Conservation (phyloP, 306 rosid species). For the Pterocarpus santalinus region DNA sequence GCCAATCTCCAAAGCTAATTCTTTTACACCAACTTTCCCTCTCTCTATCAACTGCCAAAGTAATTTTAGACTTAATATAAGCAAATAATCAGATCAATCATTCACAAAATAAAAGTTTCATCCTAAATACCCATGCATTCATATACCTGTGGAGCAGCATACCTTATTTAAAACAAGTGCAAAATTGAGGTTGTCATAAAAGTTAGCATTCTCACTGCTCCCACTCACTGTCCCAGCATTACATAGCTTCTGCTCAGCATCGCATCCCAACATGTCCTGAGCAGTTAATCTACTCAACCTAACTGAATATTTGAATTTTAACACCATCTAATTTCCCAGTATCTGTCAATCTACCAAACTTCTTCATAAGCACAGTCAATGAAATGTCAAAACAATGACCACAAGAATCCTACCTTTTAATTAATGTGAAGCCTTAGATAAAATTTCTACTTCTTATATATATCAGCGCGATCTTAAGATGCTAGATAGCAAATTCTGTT, state of each 20-base stretch:
- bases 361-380: slow-evolving; percentile 10
- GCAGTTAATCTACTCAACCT: neutral
- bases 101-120: slow-evolving; percentile 24
- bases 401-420: slow-evolving; percentile 7
- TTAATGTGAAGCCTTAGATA: slow-evolving; percentile 43
- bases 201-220: slow-evolving; percentile 57
- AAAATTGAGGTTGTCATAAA: slow-evolving; percentile 60
- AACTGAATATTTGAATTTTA: neutral
- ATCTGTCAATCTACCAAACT: slow-evolving; percentile 34
- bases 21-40: slow-evolving; percentile 80
- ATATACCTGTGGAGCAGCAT: slow-evolving; percentile 23
- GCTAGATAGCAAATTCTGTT: slow-evolving; percentile 59
- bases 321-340: slow-evolving; percentile 2
- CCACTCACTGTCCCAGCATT: slow-evolving; percentile 50
- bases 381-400: slow-evolving; percentile 11
- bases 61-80: slow-evolving; percentile 40
- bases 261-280: slow-evolving; percentile 43
- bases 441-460: slow-evolving; percentile 20
- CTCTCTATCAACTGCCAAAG: slow-evolving; percentile 88
- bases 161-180: slow-evolving; percentile 81
- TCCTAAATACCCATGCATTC: slow-evolving; percentile 19
- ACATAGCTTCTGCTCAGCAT: slow-evolving; percentile 51
- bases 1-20: slow-evolving; percentile 87
- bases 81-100: slow-evolving; percentile 34
- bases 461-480: slow-evolving; percentile 49